Percentiles rank a stretch among this genome's conserved stretches.
These are phyloP conservation scores for Chimonanthus praecox DNA, from an alignment of 164 flowering plant species.

Conservation along the genomic window DNA sequence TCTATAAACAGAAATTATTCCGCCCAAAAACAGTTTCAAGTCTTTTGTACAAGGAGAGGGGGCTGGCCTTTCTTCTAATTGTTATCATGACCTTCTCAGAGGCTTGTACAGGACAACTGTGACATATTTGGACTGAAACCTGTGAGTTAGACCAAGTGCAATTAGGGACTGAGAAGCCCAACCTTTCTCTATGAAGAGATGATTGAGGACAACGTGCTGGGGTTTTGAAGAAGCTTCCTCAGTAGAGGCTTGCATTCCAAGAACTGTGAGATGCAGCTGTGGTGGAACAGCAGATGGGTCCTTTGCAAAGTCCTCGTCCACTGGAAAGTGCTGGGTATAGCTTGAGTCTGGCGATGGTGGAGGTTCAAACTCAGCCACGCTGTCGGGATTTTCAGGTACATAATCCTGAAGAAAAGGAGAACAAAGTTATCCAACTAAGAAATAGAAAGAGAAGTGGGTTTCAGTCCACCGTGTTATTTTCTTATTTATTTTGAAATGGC, in stretches of 20 bases:
- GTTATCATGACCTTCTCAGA: constrained; percentile 38
- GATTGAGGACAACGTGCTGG: constrained; percentile 84
- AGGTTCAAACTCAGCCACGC: constrained; percentile 66
- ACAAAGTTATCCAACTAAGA: background rate
- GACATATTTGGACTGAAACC: constrained; percentile 83
- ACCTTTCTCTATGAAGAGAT: constrained; percentile 74
- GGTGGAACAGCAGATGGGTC: constrained; percentile 68
- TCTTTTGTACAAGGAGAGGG: constrained; percentile 1
- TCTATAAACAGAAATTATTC: constrained; percentile 4
- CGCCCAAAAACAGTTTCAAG: background rate
- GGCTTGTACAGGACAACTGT: constrained; percentile 91
- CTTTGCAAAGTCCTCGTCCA: constrained; percentile 73
- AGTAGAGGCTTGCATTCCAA: constrained; percentile 36
- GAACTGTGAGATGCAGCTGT: constrained; percentile 58
- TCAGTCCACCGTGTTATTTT: background rate
- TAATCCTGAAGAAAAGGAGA: constrained; percentile 41
- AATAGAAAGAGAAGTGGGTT: background rate
- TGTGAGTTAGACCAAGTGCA: constrained; percentile 71
- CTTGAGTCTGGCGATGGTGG: constrained; percentile 79
- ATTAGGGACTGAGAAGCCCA: constrained; percentile 69
- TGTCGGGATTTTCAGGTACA: constrained; percentile 69
- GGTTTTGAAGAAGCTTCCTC: constrained; percentile 44
- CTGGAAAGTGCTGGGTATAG: constrained; percentile 50
- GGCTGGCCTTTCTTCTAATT: background rate
- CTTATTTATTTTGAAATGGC: background rate